phyloP scores from a whole-genome alignment of 352 stramenopile genomes.

The Globisporangium carolinianum region DNA sequence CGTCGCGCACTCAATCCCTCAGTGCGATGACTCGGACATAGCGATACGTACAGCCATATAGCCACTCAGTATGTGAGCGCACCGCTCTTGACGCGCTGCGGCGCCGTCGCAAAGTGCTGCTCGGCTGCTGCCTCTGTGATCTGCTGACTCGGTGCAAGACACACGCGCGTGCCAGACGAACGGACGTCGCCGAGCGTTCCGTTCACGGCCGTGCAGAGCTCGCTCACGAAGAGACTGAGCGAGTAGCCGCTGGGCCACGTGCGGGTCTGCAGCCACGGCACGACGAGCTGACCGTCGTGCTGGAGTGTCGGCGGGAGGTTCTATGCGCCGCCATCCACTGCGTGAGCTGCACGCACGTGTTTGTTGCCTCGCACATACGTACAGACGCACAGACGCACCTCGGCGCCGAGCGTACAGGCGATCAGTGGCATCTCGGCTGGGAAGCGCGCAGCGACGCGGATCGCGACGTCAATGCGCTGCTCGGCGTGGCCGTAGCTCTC shows the following conservation, averaged over 20 bases:
- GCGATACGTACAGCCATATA: neutral
- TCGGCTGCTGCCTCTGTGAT: neutral
- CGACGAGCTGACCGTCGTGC: constrained; percentile 28
- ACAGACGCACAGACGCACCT: constrained; percentile 18
- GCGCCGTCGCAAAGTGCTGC: constrained; percentile 19
- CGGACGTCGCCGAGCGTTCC: constrained; percentile 4
- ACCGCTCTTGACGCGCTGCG: constrained; percentile 16
- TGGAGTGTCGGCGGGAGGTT: constrained; percentile 28
- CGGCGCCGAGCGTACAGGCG: constrained; percentile 32
- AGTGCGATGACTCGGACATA: neutral
- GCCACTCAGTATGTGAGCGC: too few relatives aligned
- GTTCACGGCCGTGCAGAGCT: constrained; percentile 37
- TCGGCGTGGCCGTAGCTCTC: constrained; percentile 25
- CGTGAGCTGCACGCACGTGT: neutral
- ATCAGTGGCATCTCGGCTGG: constrained; percentile 35
- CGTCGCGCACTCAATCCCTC: neutral
- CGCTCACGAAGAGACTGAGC: constrained; percentile 31
- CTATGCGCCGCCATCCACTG: constrained; percentile 11
- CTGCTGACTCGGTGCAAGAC: constrained; percentile 12
- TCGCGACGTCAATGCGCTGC: constrained; percentile 30
- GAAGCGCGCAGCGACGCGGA: constrained; percentile 35
- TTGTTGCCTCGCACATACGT: neutral
- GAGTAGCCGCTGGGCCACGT: constrained; percentile 54
- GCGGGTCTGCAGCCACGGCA: constrained; percentile 40
- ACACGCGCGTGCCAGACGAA: constrained; percentile 8